Percentiles rank a stretch among this genome's conserved stretches.
Conservation (phyloP, 2,329 filamentous ascomycete species). For the Aspergillus sp. region DNA sequence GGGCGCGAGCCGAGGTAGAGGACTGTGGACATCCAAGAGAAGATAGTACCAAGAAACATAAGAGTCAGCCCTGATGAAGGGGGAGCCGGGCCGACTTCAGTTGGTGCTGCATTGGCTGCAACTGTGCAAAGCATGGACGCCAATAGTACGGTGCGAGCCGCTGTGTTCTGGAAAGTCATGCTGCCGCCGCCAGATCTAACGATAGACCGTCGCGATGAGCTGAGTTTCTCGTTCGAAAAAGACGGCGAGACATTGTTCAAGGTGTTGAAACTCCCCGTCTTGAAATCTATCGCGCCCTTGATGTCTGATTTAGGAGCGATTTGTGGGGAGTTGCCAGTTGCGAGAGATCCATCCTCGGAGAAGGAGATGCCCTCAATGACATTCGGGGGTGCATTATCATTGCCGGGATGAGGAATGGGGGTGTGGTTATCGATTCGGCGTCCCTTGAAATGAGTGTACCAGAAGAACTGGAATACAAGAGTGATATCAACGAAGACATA, state of each 20-base stretch:
- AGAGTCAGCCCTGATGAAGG: conserved; percentile 34
- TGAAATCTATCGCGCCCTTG: conserved; percentile 35
- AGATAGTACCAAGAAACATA: conserved; percentile 54
- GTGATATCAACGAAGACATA: conserved; percentile 69
- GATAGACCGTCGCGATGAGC: conserved; percentile 33
- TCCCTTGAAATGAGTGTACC: conserved; percentile 64
- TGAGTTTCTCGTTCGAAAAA: conserved; percentile 42
- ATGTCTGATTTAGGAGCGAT: conserved; percentile 30
- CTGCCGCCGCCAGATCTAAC: conserved; percentile 32
- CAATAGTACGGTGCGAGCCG: conserved; percentile 50
- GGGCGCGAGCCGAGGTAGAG: conserved; percentile 64
- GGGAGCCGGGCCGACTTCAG: conserved; percentile 24
- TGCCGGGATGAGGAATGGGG: conserved; percentile 32
- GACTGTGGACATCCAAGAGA: conserved; percentile 61
- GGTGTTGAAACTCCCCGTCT: conserved; percentile 27
- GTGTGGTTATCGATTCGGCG: conserved; percentile 47
- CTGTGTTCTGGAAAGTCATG: conserved; percentile 36
- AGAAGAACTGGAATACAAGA: conserved; percentile 67
- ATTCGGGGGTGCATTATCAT: conserved; percentile 32
- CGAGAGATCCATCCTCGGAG: conserved; percentile 35
- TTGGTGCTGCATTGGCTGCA: conserved; percentile 47
- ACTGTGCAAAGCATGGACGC: conserved; percentile 52
- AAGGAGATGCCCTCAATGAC: conserved; percentile 45
- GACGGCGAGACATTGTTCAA: conserved; percentile 31
- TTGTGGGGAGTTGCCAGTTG: conserved; percentile 23